Percentiles rank a stretch among this genome's conserved stretches.
These are phyloP conservation scores for Ochromonadaceae sp. DNA, from an alignment of 352 stramenopile species.

Conservation along the genomic window DNA sequence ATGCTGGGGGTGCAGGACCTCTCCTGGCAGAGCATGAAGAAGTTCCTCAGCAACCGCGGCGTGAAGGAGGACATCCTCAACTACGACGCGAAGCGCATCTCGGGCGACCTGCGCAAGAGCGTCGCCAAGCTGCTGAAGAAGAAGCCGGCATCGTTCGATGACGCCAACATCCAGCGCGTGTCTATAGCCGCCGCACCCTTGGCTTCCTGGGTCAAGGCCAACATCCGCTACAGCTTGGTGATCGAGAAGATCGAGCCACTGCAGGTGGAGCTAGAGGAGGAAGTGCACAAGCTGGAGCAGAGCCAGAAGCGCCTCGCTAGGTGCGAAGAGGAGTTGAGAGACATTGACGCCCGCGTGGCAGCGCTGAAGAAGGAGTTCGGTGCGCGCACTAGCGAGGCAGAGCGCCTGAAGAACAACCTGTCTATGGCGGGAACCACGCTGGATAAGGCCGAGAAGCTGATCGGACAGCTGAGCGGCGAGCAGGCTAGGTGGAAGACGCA, in stretches of 20 bases:
- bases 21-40: constrained; percentile 90
- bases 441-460: constrained; percentile 67
- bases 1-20: constrained; percentile 82
- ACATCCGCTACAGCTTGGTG: constrained; percentile 82
- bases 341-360: constrained; percentile 59
- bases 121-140: constrained; percentile 78
- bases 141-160: constrained; percentile 77
- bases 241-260: constrained; percentile 85
- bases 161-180: constrained; percentile 79
- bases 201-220: constrained; percentile 83
- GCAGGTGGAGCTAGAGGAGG: constrained; percentile 66
- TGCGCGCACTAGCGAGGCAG: constrained; percentile 73
- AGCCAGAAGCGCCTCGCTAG: constrained; percentile 61
- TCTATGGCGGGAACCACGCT: constrained; percentile 67
- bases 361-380: constrained; percentile 77
- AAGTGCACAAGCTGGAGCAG: constrained; percentile 59
- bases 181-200: constrained; percentile 78
- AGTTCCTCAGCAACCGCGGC: constrained; percentile 79
- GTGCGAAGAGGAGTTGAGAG: constrained; percentile 70
- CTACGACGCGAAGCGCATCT: constrained; percentile 78
- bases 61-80: constrained; percentile 92
- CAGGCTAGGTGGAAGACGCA: constrained; percentile 71
- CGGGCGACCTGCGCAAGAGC: constrained; percentile 61
- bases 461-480: constrained; percentile 73
- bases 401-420: constrained; percentile 63